These are phyloP conservation scores for Trypanosoma lewisi DNA, from an alignment of 208 protist species.

Conservation along the genomic window DNA sequence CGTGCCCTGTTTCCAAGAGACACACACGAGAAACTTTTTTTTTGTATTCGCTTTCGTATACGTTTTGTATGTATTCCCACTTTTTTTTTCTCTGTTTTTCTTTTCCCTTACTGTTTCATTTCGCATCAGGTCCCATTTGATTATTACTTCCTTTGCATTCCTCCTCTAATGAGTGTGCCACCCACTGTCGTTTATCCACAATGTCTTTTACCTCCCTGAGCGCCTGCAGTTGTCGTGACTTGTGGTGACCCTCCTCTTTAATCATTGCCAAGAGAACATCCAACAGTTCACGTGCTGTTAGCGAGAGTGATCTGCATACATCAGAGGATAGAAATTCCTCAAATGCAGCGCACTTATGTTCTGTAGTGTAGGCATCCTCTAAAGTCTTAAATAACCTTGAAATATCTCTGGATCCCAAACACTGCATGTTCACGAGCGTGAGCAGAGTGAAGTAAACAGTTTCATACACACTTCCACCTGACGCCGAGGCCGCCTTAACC, in stretches of 20 bases:
- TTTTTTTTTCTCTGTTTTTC: conserved; percentile 1
- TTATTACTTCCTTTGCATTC: not conserved
- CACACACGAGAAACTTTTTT: too few relatives aligned
- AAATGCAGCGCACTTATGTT: not conserved
- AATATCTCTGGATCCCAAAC: conserved; percentile 5
- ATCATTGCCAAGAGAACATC: conserved; percentile 8
- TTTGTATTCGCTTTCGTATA: not conserved
- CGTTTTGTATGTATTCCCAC: not conserved
- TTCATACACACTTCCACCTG: conserved; percentile 5
- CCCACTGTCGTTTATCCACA: not conserved
- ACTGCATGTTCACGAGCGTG: conserved; percentile 16
- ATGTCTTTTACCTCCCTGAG: conserved; percentile 4
- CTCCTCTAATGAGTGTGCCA: not conserved
- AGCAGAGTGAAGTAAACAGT: conserved; percentile 21
- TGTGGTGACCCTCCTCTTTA: not conserved
- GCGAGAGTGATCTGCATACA: not conserved
- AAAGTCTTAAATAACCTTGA: conserved; percentile 7
- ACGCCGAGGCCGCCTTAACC: not conserved
- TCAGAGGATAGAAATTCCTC: conserved; percentile 4
- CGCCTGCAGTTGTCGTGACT: conserved; percentile 6
- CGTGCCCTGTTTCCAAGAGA: too few relatives aligned
- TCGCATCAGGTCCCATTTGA: not conserved
- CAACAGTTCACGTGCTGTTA: conserved; percentile 5
- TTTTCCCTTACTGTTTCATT: not conserved
- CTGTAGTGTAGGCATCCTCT: not conserved